Base-by-base conservation (phyloP, 2,329 filamentous ascomycete genomes). In the Tolypocladium guangdongense region DNA sequence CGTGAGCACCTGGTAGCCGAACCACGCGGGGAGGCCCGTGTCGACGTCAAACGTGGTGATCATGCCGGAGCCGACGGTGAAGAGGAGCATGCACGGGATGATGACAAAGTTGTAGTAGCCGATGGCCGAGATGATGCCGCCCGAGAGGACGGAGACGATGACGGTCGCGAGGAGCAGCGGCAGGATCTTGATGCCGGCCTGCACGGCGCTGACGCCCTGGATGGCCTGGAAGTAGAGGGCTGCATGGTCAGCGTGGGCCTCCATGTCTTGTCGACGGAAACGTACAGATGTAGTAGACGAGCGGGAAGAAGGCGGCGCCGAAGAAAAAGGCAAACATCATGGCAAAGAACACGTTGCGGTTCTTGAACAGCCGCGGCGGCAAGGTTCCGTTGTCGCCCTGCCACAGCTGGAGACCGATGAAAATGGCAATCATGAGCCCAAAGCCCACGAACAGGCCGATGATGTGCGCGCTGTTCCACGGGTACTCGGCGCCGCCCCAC, bases 1-100 rank as follows among this genome's bases (percentile, higher is more conserved):
- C 20, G 72, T 68, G 27, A 84, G 62, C 43, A 79, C 74, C 62
- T 82, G 80, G 63, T 78, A 82, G 20, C 79, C 79, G 57, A 83
- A 78, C 80, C 80, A 84, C 38, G 72, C 66, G 14, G 65, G 62
- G 1, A 75, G 64, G 1, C 71, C 67, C 6, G 77, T 81, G 58
- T 71, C 57, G 3, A 77, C 67, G 35, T 66, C 63, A 12, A 82
- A 72, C 0, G 78, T 82, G 1, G 78, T 77, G 55, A 84, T 71
- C 52, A 84, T 71, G 18, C 79, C 81, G 3, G 70, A 64, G 10
- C 79, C 78, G 53, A 81, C 63, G 38, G 75, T 61, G 58, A 62
- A 69, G 49, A 72, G 63, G 52, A 73, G 55, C 56, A 73, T 68
- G 43, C 69, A 72, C 7, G 68, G 64, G 24, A 77, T 67, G 64